These are phyloP conservation scores for Mortierella polycephala DNA, from an alignment of 371 early-diverging fungal genomes.

Conservation along the genomic window DNA sequence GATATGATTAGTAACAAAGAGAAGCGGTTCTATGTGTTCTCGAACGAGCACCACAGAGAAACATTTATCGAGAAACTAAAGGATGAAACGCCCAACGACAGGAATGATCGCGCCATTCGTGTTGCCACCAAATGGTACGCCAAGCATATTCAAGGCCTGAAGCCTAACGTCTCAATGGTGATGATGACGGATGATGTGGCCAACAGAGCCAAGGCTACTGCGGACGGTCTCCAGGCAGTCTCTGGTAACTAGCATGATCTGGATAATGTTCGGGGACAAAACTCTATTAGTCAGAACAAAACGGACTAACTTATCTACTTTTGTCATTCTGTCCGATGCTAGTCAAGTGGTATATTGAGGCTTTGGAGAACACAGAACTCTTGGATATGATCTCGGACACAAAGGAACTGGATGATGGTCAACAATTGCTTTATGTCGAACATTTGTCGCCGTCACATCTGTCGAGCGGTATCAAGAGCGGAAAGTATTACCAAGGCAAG, in stretches of 20 bases:
- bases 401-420: constrained; percentile 56
- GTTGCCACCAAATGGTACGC: constrained; percentile 86
- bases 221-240: constrained; percentile 68
- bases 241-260: constrained; percentile 59
- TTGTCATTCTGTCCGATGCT: not conserved
- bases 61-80: constrained; percentile 85
- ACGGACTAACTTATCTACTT: not conserved
- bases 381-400: constrained; percentile 86
- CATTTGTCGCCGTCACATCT: constrained; percentile 81
- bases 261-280: no score
- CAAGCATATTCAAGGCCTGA: constrained; percentile 69
- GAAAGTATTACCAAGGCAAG: constrained; percentile 82
- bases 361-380: constrained; percentile 77
- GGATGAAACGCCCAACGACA: constrained; percentile 91
- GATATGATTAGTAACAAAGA: constrained; percentile 74
- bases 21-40: constrained; percentile 88
- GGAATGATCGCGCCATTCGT: constrained; percentile 95
- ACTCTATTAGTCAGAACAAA: no score
- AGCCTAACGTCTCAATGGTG: constrained; percentile 62
- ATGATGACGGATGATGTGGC: constrained; percentile 91
- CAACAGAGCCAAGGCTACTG: constrained; percentile 80
- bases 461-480: constrained; percentile 87
- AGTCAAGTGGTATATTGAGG: constrained; percentile 64
- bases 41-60: constrained; percentile 93
- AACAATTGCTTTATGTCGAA: constrained; percentile 66